Evolutionary conservation across 345 rosid genomes (phyloP), one percentile per base, ranked within the genome.

Genomic region (Arabidopsis thaliana): DNA sequence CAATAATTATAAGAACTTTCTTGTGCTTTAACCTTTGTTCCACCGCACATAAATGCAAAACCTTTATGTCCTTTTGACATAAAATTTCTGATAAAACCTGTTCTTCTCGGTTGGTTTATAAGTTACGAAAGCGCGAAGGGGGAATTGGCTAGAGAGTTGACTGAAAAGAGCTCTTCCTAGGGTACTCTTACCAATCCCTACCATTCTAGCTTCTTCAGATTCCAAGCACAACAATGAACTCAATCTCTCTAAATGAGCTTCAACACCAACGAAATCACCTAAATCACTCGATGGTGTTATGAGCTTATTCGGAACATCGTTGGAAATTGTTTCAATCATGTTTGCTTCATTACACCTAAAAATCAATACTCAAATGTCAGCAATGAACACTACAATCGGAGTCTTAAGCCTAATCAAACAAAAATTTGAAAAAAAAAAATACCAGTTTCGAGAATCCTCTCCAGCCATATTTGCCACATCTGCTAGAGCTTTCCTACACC

Each of bases 161-260:
- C 38, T 36, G 28, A 23, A 71, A 0, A 84, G 32, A 30, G 71
- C 83, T 49, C 71, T 69, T 44, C 83, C 85, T 41, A 83, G 42
- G n/a, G 90, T 77, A 8, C 80, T 86, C 59, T 86, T 86, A 4
- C 90, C 90, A 2, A 80, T 82, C 23, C 87, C 87, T 0, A 78
- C 24, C 36, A 65, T 65, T 13, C 8, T 9, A 12, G 55, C 57
- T 41, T 66, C 82, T 2, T 3, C n/a, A 0, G 50, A 41, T 2
- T 23, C 58, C 12, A 62, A 44, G 20, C 46, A 0, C 44, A 86
- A 3, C 0, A 57, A 2, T 7, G 57, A 32, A 25, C 3, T 3
- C 22, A 72, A 2, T 9, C 8, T 8, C 24, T 59, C 23, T 1
- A 83, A 10, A 6, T 64, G 79, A 7, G 52, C 34, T 5, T 80